Evolutionary conservation across 768 basidiomycete genomes (phyloP).

Genomic region (Lyophyllum atratum): DNA sequence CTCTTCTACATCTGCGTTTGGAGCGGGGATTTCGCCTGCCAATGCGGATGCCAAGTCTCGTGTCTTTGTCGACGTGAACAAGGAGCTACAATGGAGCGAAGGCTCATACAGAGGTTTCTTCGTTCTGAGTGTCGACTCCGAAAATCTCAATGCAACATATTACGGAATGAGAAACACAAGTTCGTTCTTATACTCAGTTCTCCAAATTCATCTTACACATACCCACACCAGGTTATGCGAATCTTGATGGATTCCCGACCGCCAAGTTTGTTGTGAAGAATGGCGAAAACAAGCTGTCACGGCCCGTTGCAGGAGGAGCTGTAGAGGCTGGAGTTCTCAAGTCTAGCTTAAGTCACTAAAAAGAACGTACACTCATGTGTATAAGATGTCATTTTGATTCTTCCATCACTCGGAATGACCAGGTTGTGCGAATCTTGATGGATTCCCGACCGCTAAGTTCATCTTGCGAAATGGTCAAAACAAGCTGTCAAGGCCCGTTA

Average conservation of each 20-base stretch:
- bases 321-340: constrained; percentile 9
- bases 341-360: neutral
- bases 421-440: constrained; percentile 2
- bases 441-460: constrained; percentile 8
- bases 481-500: constrained; percentile 11
- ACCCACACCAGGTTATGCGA: neutral
- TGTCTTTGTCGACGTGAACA: constrained; percentile 39
- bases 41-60: constrained; percentile 40
- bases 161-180: constrained; percentile 43
- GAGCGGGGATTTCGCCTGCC: constrained; percentile 36
- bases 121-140: constrained; percentile 49
- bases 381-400: too few relatives aligned
- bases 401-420: too few relatives aligned
- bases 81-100: constrained; percentile 62
- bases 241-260: constrained; percentile 1
- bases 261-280: constrained; percentile 11
- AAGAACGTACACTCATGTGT: too few relatives aligned
- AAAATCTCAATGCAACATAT: constrained; percentile 50
- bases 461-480: constrained; percentile 10
- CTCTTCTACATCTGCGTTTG: constrained; percentile 50
- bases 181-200: neutral
- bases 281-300: constrained; percentile 12
- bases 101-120: constrained; percentile 62
- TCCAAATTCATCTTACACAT: neutral
- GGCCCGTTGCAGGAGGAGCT: constrained; percentile 13